Base-by-base conservation (phyloP, 2,329 filamentous ascomycete genomes). In the Cercospora zeina region DNA sequence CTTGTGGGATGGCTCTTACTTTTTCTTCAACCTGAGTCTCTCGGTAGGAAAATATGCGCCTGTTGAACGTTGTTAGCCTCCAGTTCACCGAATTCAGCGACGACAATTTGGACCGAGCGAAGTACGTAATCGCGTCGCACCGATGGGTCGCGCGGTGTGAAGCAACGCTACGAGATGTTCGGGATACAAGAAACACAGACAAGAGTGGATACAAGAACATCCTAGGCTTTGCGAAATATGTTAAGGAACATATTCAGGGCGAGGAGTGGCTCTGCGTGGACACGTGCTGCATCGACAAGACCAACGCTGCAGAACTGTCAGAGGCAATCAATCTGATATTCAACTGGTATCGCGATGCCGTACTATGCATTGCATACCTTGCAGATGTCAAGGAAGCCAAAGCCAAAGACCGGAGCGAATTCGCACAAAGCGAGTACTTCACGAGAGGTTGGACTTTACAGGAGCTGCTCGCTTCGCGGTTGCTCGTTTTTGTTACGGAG, bases 301-400 rank as follows among this genome's bases (percentile, higher is more conserved):
- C 58, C 27, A 64, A 54, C 54, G 61, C 37, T 31, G 62, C 58
- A 45, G 68, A 71, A 53, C 54, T 70, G 13, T 63, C 61, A n/a
- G n/a, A n/a, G n/a, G n/a, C n/a, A n/a, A n/a, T n/a, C n/a, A 70
- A 70, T 50, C 65, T 59, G 30, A 70, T 70, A 61, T 68, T 65
- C 53, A 27, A 50, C 4, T 70, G 61, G 68, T 70, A 70, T 57
- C 39, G 47, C 39, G 56, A 59, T 58, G 58, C 67, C 10, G 64
- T 54, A 11, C 24, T 69, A 14, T 70, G 63, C 58, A 59, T 67
- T 55, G 64, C 55, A 34, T 68, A 70, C 31, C 62, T 70, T n/a
- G 39, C 47, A 54, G 66, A 68, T 50, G 63, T 68, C 14, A 5
- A 47, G 7, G n/a, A 37, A n/a, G n/a, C n/a, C n/a, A n/a, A n/a